A percentile compares a stretch with the other conserved stretches of the same genome.
Evolutionary conservation across 176 grass and related monocot species (phyloP).

Genomic region (Oryza officinalis): DNA sequence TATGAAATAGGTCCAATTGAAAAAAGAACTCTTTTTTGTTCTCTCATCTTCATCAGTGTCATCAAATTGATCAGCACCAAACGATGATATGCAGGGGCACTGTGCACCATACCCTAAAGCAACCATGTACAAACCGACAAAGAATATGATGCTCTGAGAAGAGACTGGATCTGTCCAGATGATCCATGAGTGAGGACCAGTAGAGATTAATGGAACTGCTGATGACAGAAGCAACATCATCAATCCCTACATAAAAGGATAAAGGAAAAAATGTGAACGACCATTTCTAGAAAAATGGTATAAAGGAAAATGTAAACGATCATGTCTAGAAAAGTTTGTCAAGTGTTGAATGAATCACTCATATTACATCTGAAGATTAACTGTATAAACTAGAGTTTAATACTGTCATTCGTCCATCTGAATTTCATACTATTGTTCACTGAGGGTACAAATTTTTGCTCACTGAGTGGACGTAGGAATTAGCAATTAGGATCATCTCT

Average conservation of each 20-base stretch:
- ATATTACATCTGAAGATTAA: background rate
- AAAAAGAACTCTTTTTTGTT: slow-evolving; percentile 72
- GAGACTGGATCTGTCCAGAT: slow-evolving; percentile 45
- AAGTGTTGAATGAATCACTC: background rate
- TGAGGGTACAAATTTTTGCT: background rate
- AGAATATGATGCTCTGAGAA: slow-evolving; percentile 60
- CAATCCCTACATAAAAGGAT: slow-evolving; percentile 56
- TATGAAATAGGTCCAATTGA: slow-evolving; percentile 74
- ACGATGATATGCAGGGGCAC: slow-evolving; percentile 70
- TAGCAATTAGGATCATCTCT: background rate
- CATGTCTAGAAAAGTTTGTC: background rate
- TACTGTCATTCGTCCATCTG: background rate
- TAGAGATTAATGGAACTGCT: slow-evolving; percentile 44
- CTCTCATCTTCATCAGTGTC: slow-evolving; percentile 67
- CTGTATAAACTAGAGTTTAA: background rate
- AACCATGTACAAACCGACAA: slow-evolving; percentile 74
- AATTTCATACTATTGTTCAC: slow-evolving; percentile 8
- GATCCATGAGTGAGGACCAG: slow-evolving; percentile 30
- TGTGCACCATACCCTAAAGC: slow-evolving; percentile 69
- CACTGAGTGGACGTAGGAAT: background rate
- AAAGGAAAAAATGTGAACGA: background rate
- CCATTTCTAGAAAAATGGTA: background rate
- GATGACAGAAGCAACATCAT: slow-evolving; percentile 65
- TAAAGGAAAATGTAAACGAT: background rate
- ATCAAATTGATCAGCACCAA: slow-evolving; percentile 89